A percentile compares a stretch with the other conserved stretches of the same genome.
phyloP scores from a whole-genome alignment of 441 rosid genomes.

The Brassica hybrid region DNA sequence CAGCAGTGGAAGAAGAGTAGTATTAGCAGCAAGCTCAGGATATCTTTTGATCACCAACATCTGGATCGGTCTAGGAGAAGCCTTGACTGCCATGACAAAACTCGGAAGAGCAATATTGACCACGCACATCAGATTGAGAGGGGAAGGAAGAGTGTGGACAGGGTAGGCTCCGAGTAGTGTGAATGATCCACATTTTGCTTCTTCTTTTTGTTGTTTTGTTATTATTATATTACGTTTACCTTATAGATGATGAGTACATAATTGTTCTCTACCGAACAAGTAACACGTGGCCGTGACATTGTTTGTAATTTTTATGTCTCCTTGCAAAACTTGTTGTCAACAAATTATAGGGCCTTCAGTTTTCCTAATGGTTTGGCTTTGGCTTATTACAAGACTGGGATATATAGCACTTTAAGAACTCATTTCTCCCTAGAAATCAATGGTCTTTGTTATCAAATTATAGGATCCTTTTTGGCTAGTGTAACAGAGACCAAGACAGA shows the following conservation, averaged over 20 bases:
- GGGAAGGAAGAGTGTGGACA: conserved; percentile 47
- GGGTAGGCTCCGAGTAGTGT: conserved; percentile 4
- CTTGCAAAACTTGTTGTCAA: background rate
- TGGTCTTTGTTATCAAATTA: background rate
- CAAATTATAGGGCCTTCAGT: background rate
- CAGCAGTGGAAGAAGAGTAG: conserved; percentile 47
- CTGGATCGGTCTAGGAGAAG: conserved; percentile 83
- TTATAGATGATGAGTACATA: conserved; percentile 1
- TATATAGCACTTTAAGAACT: background rate
- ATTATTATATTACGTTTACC: background rate
- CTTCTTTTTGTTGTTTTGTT: background rate
- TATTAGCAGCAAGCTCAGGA: conserved; percentile 55
- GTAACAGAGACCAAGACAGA: background rate
- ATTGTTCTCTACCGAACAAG: background rate
- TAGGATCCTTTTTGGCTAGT: background rate
- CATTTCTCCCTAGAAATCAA: background rate
- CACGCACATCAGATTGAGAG: conserved; percentile 57
- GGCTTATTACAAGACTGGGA: background rate
- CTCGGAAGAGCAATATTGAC: conserved; percentile 67
- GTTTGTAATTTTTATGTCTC: background rate
- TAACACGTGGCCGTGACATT: background rate
- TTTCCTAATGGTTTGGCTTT: background rate
- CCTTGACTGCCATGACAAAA: conserved; percentile 83
- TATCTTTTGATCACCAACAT: conserved; percentile 64
- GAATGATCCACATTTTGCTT: conserved; percentile 1